Conservation (phyloP, 2,329 filamentous ascomycete species). For the Colletotrichum sp. region DNA sequence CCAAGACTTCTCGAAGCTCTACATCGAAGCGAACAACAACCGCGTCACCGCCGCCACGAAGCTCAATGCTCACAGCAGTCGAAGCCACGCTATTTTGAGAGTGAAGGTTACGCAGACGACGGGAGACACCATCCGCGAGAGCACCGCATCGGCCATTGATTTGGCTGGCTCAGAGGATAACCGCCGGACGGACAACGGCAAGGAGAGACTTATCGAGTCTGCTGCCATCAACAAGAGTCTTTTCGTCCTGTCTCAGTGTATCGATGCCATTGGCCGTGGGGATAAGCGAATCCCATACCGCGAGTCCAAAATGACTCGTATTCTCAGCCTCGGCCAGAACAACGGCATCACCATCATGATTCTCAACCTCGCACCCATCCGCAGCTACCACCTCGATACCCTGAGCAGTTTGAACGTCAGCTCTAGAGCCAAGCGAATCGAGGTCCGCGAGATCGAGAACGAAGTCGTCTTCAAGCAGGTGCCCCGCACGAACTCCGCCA, state of each 20-base stretch:
- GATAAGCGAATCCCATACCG: conserved; percentile 86
- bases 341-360: conserved; percentile 97
- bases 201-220: conserved; percentile 91
- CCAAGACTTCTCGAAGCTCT: conserved; percentile 88
- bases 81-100: conserved; percentile 88
- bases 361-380: conserved; percentile 88
- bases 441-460: conserved; percentile 94
- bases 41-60: conserved; percentile 89
- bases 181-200: conserved; percentile 89
- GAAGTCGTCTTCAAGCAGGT: conserved; percentile 86
- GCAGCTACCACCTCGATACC: conserved; percentile 92
- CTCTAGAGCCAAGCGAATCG: conserved; percentile 94
- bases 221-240: conserved; percentile 97
- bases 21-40: conserved; percentile 92
- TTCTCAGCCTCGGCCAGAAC: conserved; percentile 90
- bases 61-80: conserved; percentile 88
- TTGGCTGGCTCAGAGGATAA: conserved; percentile 96
- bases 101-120: conserved; percentile 85
- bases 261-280: conserved; percentile 85
- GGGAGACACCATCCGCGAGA: conserved; percentile 71
- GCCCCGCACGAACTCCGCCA: conserved; percentile 55
- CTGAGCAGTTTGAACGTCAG: conserved; percentile 94
- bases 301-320: conserved; percentile 97
- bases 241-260: conserved; percentile 92
- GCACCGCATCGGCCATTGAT: conserved; percentile 92